Conservation (phyloP, 129 eudicot genomes). For the Cynara cardunculus region DNA sequence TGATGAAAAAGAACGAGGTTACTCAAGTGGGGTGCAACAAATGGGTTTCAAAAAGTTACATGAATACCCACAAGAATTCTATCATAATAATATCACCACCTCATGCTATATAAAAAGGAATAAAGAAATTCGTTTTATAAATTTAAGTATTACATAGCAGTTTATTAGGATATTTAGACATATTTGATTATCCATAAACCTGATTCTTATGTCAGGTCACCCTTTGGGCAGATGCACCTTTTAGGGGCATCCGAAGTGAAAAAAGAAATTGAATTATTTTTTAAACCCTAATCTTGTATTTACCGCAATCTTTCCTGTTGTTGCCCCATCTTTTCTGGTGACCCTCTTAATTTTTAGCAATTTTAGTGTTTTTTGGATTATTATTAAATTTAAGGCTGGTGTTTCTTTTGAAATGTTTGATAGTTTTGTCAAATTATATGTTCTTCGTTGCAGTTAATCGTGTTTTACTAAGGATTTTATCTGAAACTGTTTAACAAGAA, state of each 20-base stretch:
- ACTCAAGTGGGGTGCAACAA: constrained; percentile 76
- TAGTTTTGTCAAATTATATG: too few species aligned
- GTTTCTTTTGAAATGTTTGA: neutral
- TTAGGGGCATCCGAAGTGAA: neutral
- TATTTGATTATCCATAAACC: too few species aligned
- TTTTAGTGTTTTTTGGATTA: too few species aligned
- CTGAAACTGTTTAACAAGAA: neutral
- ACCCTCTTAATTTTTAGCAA: too few species aligned
- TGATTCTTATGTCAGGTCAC: neutral
- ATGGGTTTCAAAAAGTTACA: constrained; percentile 47
- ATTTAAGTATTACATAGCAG: too few species aligned
- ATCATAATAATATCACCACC: constrained; percentile 38
- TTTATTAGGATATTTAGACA: too few species aligned
- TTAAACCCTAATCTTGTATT: neutral
- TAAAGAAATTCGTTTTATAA: too few species aligned
- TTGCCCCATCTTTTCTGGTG: too few species aligned
- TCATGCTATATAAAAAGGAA: neutral
- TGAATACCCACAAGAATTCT: constrained; percentile 28
- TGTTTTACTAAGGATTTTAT: neutral
- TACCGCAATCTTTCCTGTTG: too few species aligned
- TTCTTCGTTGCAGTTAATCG: neutral
- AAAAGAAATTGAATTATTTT: neutral
- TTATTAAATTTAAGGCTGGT: too few species aligned
- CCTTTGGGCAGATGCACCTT: neutral
- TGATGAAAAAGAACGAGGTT: constrained; percentile 38